Evolutionary conservation across 306 rosid species (phyloP).

Genomic region (Vigna mungo): DNA sequence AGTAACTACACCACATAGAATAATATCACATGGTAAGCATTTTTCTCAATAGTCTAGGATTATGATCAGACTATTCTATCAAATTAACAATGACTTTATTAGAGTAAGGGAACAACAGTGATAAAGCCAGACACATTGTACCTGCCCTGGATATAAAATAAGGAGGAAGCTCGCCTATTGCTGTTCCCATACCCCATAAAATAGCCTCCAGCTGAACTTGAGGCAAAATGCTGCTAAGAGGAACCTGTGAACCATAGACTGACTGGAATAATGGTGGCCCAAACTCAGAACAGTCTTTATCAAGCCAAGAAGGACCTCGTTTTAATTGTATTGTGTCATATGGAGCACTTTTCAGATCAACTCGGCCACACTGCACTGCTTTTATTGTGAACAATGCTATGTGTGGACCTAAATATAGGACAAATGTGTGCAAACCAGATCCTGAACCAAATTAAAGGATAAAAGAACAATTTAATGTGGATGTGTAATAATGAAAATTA

Average conservation of each 20-base stretch:
- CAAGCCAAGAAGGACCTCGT: constrained; percentile 94
- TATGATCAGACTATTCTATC: constrained; percentile 7
- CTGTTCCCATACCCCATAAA: constrained; percentile 97
- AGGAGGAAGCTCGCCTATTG: constrained; percentile 99
- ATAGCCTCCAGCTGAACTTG: constrained; percentile 94
- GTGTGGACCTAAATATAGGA: constrained; percentile 97
- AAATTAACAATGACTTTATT: constrained; percentile 12
- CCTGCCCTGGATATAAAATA: constrained; percentile 99
- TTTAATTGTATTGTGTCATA: constrained; percentile 93
- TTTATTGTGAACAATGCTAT: constrained; percentile 91
- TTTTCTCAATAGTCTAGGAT: background rate
- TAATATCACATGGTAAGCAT: constrained; percentile 14
- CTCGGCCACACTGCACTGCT: constrained; percentile 95
- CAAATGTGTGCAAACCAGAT: constrained; percentile 99
- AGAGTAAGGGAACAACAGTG: constrained; percentile 23
- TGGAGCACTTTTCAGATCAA: constrained; percentile 91
- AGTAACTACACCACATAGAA: background rate
- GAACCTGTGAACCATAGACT: constrained; percentile 71
- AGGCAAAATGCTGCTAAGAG: constrained; percentile 84
- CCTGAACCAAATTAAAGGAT: constrained; percentile 61
- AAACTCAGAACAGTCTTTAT: constrained; percentile 83
- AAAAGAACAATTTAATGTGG: constrained; percentile 19
- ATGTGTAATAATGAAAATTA: background rate
- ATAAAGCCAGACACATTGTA: constrained; percentile 39
- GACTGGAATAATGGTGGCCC: constrained; percentile 80